Base-by-base conservation (phyloP, 1,284 basidiomycete genomes). In the Papiliotrema terrestris region DNA sequence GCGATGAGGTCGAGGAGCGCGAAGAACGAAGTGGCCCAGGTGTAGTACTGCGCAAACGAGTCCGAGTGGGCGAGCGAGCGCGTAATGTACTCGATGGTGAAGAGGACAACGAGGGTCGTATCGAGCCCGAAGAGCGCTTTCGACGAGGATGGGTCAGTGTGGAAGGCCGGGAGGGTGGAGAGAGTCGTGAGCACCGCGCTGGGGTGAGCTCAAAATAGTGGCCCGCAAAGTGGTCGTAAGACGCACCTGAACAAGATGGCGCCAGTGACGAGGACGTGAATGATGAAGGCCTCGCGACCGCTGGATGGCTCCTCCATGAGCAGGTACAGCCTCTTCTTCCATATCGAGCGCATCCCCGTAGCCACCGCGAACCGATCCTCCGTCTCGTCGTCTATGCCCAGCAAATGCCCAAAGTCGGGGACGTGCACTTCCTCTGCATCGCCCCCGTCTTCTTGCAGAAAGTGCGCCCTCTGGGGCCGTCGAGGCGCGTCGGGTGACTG, bases 81-180 rank as follows among this genome's bases (percentile, higher is more conserved):
- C 56, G 68, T 69, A 49, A 70, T 41, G 52, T 71, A 77, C 74
- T 93, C 90, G 50, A 89, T 79, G 0, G 90, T 91, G 71, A 92
- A 92, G 23, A 92, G 74, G 23, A 86, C 83, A 14, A 92, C 89
- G 17, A 91, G 87, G 69, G 89, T 88, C 32, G 79, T 78, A 56
- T 79, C 78, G 26, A 90, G 71, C 0, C 90, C 90, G 62, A 93
- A 93, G 83, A 90, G 89, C 13, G 86, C 78, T 38, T 83, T 79
- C n/a, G 81, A 83, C 3, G 84, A 81, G 6, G 84, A 83, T 2
- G 82, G 82, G 45, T 74, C 62, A 9, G 71, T 75, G 69, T 90
- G 87, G 64, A 91, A 88, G 0, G 85, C 82, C 0, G 89, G 89
- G 8, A 94, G 83, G 0, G 90, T 94, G 67, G 92, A 91, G 20